Percentiles rank a stretch among this genome's conserved stretches.
These are phyloP conservation scores for Arthroderma uncinatum DNA, from an alignment of 2,329 filamentous ascomycete species.

Conservation along the genomic window DNA sequence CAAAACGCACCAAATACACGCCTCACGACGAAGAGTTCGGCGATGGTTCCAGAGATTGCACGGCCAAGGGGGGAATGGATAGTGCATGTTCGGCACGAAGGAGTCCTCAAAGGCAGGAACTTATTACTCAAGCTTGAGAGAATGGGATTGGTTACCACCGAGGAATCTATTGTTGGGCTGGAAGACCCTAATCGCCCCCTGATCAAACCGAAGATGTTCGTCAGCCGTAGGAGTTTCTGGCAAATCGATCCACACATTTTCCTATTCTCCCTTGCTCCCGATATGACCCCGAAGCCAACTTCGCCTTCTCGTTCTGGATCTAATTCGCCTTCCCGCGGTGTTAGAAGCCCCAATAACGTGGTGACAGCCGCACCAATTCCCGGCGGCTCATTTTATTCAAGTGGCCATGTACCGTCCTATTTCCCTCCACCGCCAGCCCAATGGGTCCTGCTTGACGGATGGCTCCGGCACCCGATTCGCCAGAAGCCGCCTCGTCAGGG, in stretches of 20 bases:
- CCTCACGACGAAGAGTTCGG: constrained; percentile 52
- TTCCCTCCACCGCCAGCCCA: constrained; percentile 75
- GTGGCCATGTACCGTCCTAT: constrained; percentile 79
- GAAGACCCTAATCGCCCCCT: constrained; percentile 47
- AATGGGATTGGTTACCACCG: constrained; percentile 72
- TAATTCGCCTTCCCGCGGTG: not conserved
- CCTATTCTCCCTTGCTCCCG: constrained; percentile 68
- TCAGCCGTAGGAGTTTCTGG: constrained; percentile 75
- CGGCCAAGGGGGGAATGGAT: constrained; percentile 77
- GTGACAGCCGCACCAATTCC: not conserved
- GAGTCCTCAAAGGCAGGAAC: constrained; percentile 74
- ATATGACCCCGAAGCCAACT: constrained; percentile 29
- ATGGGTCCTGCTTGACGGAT: constrained; percentile 63
- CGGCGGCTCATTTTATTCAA: constrained; percentile 63
- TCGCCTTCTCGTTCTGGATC: not conserved
- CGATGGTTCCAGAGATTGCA: constrained; percentile 54
- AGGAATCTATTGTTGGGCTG: constrained; percentile 63
- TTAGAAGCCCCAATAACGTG: not conserved
- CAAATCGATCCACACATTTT: constrained; percentile 80
- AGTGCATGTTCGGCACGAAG: constrained; percentile 72
- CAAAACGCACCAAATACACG: constrained; percentile 60
- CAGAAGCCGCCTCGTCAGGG: constrained; percentile 83
- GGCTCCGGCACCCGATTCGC: constrained; percentile 68
- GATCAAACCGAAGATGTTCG: constrained; percentile 67
- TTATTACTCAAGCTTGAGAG: constrained; percentile 82